These are phyloP conservation scores for Xerocomus spinulosus DNA, from an alignment of 768 basidiomycete genomes.

Conservation along the genomic window DNA sequence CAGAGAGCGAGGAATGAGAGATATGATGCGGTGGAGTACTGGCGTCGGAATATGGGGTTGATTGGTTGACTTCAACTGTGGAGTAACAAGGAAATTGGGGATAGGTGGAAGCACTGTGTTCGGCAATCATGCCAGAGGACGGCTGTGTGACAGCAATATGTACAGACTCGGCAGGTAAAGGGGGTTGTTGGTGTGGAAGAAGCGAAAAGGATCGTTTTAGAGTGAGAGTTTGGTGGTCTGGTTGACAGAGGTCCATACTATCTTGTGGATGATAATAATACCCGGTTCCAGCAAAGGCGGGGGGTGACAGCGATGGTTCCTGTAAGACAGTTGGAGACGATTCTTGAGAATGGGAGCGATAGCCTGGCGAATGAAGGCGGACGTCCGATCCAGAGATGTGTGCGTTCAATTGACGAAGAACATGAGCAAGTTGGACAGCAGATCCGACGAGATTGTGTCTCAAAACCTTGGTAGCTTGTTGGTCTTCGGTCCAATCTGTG, in stretches of 20 bases:
- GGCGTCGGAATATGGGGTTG: conserved; percentile 14
- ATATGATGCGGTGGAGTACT: conserved; percentile 9
- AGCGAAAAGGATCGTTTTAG: conserved; percentile 30
- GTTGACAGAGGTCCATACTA: conserved; percentile 11
- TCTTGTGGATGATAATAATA: conserved; percentile 31
- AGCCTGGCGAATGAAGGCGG: conserved; percentile 35
- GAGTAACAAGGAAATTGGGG: conserved; percentile 14
- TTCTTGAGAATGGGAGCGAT: conserved; percentile 28
- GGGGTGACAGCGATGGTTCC: conserved; percentile 38
- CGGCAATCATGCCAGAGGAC: conserved; percentile 7
- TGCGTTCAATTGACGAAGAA: conserved; percentile 45
- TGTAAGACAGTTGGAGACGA: conserved; percentile 33
- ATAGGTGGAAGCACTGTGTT: conserved; percentile 11
- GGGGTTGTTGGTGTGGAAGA: conserved; percentile 6
- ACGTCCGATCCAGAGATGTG: conserved; percentile 32
- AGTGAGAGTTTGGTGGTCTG: conserved; percentile 14
- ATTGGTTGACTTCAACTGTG: conserved; percentile 5
- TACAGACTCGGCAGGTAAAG: conserved; percentile 10
- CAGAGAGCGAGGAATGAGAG: conserved; percentile 8
- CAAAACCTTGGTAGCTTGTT: conserved; percentile 60
- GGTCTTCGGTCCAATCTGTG: conserved; percentile 73
- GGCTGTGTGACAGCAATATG: conserved; percentile 9
- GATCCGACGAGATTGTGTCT: conserved; percentile 65
- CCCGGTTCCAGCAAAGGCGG: conserved; percentile 24
- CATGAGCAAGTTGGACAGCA: conserved; percentile 52